Percentiles rank a stretch among this genome's conserved stretches.
These are phyloP conservation scores for Millerozyma acaciae DNA, from an alignment of 805 yeast species.

Conservation along the genomic window DNA sequence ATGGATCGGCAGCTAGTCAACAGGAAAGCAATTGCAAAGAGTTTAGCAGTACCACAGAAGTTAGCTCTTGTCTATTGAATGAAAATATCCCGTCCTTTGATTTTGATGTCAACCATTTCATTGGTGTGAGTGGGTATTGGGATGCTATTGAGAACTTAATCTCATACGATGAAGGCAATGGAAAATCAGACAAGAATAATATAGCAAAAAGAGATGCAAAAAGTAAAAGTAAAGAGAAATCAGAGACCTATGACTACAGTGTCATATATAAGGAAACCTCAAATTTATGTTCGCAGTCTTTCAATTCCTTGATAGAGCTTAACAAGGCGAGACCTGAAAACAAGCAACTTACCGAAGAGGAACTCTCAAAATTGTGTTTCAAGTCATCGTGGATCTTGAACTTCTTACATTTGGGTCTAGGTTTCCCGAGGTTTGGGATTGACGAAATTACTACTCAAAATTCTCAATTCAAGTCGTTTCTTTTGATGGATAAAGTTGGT, in stretches of 20 bases:
- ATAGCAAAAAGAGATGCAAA: slow-evolving; percentile 7
- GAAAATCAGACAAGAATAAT: slow-evolving; percentile 2
- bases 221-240: slow-evolving; percentile 14
- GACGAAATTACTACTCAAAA: slow-evolving; percentile 24
- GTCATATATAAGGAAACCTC: slow-evolving; percentile 42
- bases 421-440: slow-evolving; percentile 51
- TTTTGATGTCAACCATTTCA: slow-evolving; percentile 51
- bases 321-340: slow-evolving; percentile 23
- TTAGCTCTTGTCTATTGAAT: slow-evolving; percentile 47
- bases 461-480: slow-evolving; percentile 31
- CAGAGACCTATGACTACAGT: slow-evolving; percentile 41
- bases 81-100: slow-evolving; percentile 55
- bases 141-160: slow-evolving; percentile 51
- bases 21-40: slow-evolving; percentile 27
- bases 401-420: slow-evolving; percentile 57
- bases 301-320: slow-evolving; percentile 31
- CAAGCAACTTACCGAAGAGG: slow-evolving; percentile 37
- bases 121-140: slow-evolving; percentile 69
- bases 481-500: slow-evolving; percentile 39
- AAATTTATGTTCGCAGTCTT: slow-evolving; percentile 44
- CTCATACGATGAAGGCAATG: slow-evolving; percentile 21
- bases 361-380: slow-evolving; percentile 54
- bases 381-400: slow-evolving; percentile 57
- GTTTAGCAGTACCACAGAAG: slow-evolving; percentile 25
- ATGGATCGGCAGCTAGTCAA: slow-evolving; percentile 17